Percentiles rank a stretch among this genome's conserved stretches.
These are phyloP conservation scores for Exophiala bonariae DNA, from an alignment of 2,329 filamentous ascomycete genomes.

Conservation along the genomic window DNA sequence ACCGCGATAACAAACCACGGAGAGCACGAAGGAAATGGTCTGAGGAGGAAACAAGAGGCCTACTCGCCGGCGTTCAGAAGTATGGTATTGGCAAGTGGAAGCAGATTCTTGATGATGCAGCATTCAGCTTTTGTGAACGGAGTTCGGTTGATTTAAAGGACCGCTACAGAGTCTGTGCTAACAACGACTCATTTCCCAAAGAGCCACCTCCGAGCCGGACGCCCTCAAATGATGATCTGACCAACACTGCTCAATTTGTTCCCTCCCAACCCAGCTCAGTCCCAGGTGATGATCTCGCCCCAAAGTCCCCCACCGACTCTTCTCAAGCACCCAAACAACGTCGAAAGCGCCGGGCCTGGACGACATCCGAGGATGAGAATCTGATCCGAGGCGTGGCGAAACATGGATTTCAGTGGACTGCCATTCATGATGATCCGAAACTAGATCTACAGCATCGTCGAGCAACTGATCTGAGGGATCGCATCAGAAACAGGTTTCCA, in stretches of 20 bases:
- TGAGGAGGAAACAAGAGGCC: constrained; percentile 59
- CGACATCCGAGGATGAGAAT: constrained; percentile 57
- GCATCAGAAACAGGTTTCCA: constrained; percentile 61
- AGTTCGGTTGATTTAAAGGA: constrained; percentile 66
- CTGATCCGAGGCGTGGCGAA: constrained; percentile 59
- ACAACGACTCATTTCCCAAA: constrained; percentile 42
- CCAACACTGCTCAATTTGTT: constrained; percentile 15
- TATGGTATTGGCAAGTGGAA: constrained; percentile 68
- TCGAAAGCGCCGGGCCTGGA: constrained; percentile 57
- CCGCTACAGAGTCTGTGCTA: constrained; percentile 56
- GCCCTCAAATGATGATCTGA: constrained; percentile 8
- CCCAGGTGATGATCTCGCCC: constrained; percentile 2
- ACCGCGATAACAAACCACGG: constrained; percentile 39
- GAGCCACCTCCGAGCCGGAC: constrained; percentile 4
- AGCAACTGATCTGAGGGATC: constrained; percentile 61
- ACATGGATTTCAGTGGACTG: constrained; percentile 61
- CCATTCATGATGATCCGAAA: constrained; percentile 56
- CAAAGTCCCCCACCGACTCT: constrained; percentile 15
- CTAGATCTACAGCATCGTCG: constrained; percentile 53
- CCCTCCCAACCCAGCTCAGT: constrained; percentile 27
- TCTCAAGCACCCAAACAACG: constrained; percentile 46
- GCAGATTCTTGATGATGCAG: constrained; percentile 57
- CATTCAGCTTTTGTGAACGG: constrained; percentile 55
- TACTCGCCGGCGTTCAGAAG: constrained; percentile 59
- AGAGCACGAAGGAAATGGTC: constrained; percentile 58